These are phyloP conservation scores for Aurantiochytrium sp. DNA, from an alignment of 108 stramenopile genomes.

Conservation along the genomic window DNA sequence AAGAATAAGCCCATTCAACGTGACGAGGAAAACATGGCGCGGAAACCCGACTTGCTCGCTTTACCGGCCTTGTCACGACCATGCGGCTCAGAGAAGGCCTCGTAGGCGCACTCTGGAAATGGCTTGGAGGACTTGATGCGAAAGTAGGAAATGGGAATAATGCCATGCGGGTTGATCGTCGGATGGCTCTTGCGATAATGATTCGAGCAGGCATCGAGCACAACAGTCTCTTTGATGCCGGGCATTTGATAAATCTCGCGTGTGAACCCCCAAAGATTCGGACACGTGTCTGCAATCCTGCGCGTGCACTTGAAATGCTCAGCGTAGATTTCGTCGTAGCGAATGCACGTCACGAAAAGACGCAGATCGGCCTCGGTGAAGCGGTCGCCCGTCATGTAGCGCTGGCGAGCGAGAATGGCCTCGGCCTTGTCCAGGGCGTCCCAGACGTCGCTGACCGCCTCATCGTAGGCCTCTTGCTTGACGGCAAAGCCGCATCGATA, in stretches of 20 bases:
- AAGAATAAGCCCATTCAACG: no score
- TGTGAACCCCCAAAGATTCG: slow-evolving; percentile 74
- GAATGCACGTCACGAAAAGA: slow-evolving; percentile 79
- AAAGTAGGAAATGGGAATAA: slow-evolving; percentile 25
- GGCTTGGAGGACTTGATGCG: no score
- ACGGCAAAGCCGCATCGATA: slow-evolving; percentile 90
- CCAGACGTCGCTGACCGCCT: slow-evolving; percentile 72
- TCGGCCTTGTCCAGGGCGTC: slow-evolving; percentile 77
- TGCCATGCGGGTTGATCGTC: slow-evolving; percentile 38
- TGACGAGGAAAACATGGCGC: no score
- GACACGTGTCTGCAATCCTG: slow-evolving; percentile 62
- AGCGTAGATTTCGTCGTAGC: slow-evolving; percentile 85
- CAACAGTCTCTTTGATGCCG: slow-evolving; percentile 70
- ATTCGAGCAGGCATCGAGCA: slow-evolving; percentile 91
- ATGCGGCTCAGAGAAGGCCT: no score
- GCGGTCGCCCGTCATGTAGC: slow-evolving; percentile 64
- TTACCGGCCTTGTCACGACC: not conserved
- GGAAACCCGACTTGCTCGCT: no score
- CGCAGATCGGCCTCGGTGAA: slow-evolving; percentile 89
- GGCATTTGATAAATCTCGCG: slow-evolving; percentile 84
- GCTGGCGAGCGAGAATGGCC: slow-evolving; percentile 58
- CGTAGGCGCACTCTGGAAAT: no score
- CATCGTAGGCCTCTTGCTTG: slow-evolving; percentile 75
- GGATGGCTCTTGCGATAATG: slow-evolving; percentile 71
- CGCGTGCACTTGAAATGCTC: slow-evolving; percentile 79